phyloP scores from a whole-genome alignment of 768 basidiomycete genomes.

The Auricularia cornea region DNA sequence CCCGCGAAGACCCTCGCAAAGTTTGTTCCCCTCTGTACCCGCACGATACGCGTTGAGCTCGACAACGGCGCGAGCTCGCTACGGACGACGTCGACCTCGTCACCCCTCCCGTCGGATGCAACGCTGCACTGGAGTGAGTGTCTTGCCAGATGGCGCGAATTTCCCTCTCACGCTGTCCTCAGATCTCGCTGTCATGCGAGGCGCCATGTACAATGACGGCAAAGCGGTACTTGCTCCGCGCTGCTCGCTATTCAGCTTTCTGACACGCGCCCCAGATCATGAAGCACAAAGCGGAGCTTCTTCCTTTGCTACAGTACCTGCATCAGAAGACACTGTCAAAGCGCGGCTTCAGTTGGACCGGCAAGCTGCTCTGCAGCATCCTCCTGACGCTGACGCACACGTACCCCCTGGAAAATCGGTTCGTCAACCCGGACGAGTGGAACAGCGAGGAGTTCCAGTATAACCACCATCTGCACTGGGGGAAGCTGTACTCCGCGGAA shows the following conservation, averaged over 20 bases:
- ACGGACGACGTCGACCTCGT: constrained; percentile 60
- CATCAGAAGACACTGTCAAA: constrained; percentile 69
- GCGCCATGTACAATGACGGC: constrained; percentile 70
- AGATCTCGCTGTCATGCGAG: constrained; percentile 71
- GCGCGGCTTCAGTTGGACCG: constrained; percentile 74
- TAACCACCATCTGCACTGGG: constrained; percentile 72
- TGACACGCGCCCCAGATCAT: constrained; percentile 40
- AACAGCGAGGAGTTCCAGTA: constrained; percentile 57
- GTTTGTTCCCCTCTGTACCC: constrained; percentile 65
- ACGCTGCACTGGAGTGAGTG: constrained; percentile 79
- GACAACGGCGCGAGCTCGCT: constrained; percentile 77
- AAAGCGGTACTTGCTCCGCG: constrained; percentile 38
- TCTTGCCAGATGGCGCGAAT: background rate
- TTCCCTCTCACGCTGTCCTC: background rate
- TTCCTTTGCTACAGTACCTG: constrained; percentile 53
- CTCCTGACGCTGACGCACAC: constrained; percentile 71
- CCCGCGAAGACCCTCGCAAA: constrained; percentile 68
- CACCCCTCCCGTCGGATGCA: constrained; percentile 68
- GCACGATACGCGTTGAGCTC: constrained; percentile 65
- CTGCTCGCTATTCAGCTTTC: background rate
- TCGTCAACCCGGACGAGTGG: constrained; percentile 74
- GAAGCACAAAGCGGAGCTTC: constrained; percentile 51
- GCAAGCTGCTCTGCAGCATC: constrained; percentile 64
- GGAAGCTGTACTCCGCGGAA: constrained; percentile 59
- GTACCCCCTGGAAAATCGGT: constrained; percentile 73